Conservation (phyloP, 2,329 filamentous ascomycete species). For the Tolypocladium pustulatum region DNA sequence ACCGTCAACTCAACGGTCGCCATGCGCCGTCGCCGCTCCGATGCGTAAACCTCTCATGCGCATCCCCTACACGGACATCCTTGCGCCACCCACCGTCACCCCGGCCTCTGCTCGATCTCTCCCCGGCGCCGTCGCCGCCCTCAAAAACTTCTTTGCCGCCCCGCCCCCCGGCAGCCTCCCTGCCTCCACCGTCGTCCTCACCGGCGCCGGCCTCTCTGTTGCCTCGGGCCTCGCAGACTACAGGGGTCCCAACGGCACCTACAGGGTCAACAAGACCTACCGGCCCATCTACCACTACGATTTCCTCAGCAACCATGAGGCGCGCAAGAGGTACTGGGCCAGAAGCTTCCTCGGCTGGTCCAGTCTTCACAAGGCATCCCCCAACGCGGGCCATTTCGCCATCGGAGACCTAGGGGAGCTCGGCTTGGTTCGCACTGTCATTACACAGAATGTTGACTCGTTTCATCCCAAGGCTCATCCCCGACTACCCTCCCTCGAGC, state of each 20-base stretch:
- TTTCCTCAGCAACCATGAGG: constrained; percentile 71
- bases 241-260: constrained; percentile 79
- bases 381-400: constrained; percentile 72
- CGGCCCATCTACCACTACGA: constrained; percentile 90
- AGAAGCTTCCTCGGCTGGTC: constrained; percentile 90
- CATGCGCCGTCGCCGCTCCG: constrained; percentile 4
- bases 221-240: constrained; percentile 92
- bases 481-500: constrained; percentile 62
- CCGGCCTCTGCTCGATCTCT: constrained; percentile 62
- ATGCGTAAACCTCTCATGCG: constrained; percentile 69
- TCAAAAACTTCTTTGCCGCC: constrained; percentile 64
- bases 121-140: constrained; percentile 63
- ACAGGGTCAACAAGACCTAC: constrained; percentile 82
- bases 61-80: constrained; percentile 80
- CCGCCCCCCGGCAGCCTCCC: constrained; percentile 39
- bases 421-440: constrained; percentile 63
- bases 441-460: constrained; percentile 96
- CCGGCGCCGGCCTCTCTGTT: constrained; percentile 87
- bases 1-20: constrained; percentile 19
- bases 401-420: constrained; percentile 61
- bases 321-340: constrained; percentile 90
- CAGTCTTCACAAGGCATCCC: constrained; percentile 63
- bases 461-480: constrained; percentile 78
- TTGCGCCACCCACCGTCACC: constrained; percentile 65
- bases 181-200: constrained; percentile 40